Conservation (phyloP, 2,329 filamentous ascomycete genomes). For the Aspergillus fumigatus region DNA sequence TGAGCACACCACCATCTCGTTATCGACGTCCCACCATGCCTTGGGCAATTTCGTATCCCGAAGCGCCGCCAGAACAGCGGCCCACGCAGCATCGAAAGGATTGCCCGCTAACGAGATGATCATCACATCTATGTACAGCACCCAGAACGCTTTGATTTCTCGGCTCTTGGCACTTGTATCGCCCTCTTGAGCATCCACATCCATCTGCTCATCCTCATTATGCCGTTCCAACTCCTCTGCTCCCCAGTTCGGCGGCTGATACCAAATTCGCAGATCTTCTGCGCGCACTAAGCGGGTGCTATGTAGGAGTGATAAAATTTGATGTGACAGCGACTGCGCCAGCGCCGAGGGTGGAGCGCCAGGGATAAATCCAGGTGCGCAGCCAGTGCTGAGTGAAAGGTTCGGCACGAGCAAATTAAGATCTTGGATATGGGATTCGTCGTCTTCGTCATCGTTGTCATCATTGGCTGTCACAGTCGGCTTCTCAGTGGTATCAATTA, state of each 20-base stretch:
- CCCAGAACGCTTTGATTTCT: conserved; percentile 82
- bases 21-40: conserved; percentile 79
- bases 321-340: conserved; percentile 79
- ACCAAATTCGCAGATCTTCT: conserved; percentile 69
- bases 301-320: conserved; percentile 72
- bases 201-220: conserved; percentile 44
- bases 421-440: conserved; percentile 45
- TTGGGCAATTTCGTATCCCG: conserved; percentile 70
- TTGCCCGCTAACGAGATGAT: conserved; percentile 92
- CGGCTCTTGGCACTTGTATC: conserved; percentile 24
- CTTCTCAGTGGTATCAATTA: conserved; percentile 17
- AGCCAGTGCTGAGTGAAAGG: conserved; percentile 86
- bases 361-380: conserved; percentile 77
- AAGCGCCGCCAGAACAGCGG: conserved; percentile 74
- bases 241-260: conserved; percentile 46
- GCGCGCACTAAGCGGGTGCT: conserved; percentile 62
- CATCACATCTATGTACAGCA: conserved; percentile 89
- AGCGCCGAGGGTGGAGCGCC: conserved; percentile 74
- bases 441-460: conserved; percentile 43
- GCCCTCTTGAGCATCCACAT: conserved; percentile 43
- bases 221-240: conserved; percentile 26
- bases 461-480: conserved; percentile 11
- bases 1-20: conserved; percentile 73
- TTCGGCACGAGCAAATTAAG: conserved; percentile 82
- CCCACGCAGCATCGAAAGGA: conserved; percentile 87